Base-by-base conservation (phyloP, 2,329 filamentous ascomycete species). In the Hypoxylon sp. region DNA sequence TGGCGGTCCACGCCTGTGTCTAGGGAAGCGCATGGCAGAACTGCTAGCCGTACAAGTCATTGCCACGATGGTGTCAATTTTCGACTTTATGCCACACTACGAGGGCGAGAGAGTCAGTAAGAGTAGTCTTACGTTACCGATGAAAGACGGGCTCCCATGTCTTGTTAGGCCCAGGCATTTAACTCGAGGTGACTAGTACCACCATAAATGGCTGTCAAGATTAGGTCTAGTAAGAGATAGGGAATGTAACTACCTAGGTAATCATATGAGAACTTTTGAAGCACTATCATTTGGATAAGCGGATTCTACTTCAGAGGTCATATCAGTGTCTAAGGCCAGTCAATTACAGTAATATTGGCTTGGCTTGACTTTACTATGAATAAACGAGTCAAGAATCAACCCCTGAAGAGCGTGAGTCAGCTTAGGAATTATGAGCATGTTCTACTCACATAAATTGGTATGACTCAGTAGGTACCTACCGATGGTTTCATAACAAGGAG, bases 1-100 rank as follows among this genome's bases (percentile, higher is more conserved):
- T 72, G 89, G 88, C 17, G 89, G 89, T 0, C 80, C 86, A n/a
- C 81, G 89, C 39, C 82, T 83, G 2, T 91, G 89, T 67, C 78
- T 91, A 37, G 89, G 89, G 2, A 89, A 87, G 80, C 87, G 84
- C 72, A 90, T 91, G 88, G 89, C 89, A 3, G 88, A 91, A 77
- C 71, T 84, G 5, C 83, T 91, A 46, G 87, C 84, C 4, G 84
- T 86, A 14, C 87, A 88, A 78, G 84, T 86, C 8, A 81, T 90
- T 71, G 83, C 85, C 3, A 81, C 79, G 0, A 74, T 90, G 65
- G 76, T 84, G 3, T 76, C 79, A 42, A 71, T 76, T 2, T 91
- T 90, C 72, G 84, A 88, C 5, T 86, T 90, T 57, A 75, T 74
- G 65, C 78, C 79, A 14, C 81, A 80, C 3, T 84, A 80, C 65